These are phyloP conservation scores for Articulospora tetracladia DNA, from an alignment of 495 filamentous ascomycete genomes.

Conservation along the genomic window DNA sequence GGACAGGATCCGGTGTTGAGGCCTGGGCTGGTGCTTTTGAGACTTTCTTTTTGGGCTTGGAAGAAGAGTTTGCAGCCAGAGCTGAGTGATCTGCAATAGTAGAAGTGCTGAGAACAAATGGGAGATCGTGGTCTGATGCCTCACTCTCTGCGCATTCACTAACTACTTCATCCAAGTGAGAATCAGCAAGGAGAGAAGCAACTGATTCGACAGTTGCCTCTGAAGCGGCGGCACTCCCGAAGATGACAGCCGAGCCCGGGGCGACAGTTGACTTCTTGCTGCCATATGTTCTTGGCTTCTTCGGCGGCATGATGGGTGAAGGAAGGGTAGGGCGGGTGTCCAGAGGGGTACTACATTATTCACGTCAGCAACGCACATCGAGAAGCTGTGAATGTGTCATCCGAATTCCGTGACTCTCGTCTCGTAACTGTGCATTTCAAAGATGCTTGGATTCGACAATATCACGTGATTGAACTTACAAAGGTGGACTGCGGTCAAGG, in stretches of 20 bases:
- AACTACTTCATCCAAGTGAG: not conserved
- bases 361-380: not conserved
- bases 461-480: not conserved
- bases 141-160: not conserved
- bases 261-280: constrained; percentile 2
- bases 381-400: not conserved
- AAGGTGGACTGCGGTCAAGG: not conserved
- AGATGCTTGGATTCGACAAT: not conserved
- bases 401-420: no score
- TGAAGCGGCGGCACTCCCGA: not conserved
- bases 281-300: constrained; percentile 13
- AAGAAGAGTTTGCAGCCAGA: no score
- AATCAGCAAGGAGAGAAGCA: no score
- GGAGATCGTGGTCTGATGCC: not conserved
- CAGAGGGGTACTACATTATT: no score
- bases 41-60: not conserved
- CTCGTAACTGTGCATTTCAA: no score
- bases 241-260: constrained; percentile 8
- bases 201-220: no score
- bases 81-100: no score
- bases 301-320: not conserved
- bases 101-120: not conserved
- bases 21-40: not conserved
- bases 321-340: not conserved
- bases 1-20: not conserved